A percentile compares a stretch with the other conserved stretches of the same genome.
Evolutionary conservation across 148 eudicot species (phyloP).

Genomic region (Persicaria tinctoria): DNA sequence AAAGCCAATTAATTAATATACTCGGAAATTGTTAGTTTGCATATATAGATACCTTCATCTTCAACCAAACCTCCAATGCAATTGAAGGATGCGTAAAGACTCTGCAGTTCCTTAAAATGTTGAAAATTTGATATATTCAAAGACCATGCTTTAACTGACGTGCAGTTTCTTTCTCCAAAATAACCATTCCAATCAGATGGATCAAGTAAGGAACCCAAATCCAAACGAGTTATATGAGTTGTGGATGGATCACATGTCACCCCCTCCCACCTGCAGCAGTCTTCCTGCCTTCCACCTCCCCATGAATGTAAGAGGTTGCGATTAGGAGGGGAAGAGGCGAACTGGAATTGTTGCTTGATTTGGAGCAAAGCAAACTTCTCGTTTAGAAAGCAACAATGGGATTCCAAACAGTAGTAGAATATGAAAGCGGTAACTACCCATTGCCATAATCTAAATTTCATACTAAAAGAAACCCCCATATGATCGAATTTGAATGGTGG

Average conservation of each 20-base stretch:
- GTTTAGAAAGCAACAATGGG: neutral
- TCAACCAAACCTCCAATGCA: neutral
- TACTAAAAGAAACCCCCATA: too few relatives aligned
- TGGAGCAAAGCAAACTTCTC: neutral
- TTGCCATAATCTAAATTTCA: too few relatives aligned
- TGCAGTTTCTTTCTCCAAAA: neutral
- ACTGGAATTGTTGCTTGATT: neutral
- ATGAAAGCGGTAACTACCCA: too few relatives aligned
- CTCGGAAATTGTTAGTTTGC: neutral
- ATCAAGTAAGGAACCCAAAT: neutral
- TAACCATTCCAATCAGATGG: too few relatives aligned
- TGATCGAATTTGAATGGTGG: too few relatives aligned
- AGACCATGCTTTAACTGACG: neutral
- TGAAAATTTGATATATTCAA: neutral
- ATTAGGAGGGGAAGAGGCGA: neutral
- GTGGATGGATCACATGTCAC: neutral
- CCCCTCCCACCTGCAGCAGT: neutral
- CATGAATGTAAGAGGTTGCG: neutral
- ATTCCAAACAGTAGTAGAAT: neutral
- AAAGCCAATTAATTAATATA: too few relatives aligned
- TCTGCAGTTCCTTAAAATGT: neutral
- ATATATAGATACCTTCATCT: neutral
- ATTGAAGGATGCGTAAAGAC: neutral
- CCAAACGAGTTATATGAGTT: neutral
- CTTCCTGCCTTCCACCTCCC: neutral